Evolutionary conservation across 352 stramenopile species (phyloP), one percentile per base, ranked within the genome.

Genomic region (Phytophthora crassamura): DNA sequence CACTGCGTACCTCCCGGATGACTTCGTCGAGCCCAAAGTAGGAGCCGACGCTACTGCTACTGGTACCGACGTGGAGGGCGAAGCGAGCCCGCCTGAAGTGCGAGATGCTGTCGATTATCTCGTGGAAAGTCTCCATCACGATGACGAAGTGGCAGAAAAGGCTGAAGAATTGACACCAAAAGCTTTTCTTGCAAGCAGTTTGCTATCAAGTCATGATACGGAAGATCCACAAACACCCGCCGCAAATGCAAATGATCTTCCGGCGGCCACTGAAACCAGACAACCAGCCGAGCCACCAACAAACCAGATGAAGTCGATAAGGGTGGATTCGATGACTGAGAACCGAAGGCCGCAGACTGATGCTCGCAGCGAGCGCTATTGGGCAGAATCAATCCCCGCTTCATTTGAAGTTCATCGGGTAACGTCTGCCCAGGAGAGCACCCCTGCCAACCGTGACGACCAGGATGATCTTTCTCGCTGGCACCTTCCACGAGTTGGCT

Each of bases 291-390:
- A 59, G 14, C 16, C 36, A 39, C 35, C 34, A 33, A 32, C 39
- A 38, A 45, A 50, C 46, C 18, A 38, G 15, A 59, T 45, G 33
- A 55, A 7, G 18, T 40, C 55, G 34, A 63, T 55, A 51, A 41
- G 8, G 12, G 51, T 51, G 8, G 59, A 41, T 9, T 25, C 41
- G 38, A 18, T 16, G 15, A 52, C 15, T 4, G 36, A 50, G 15
- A 42, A 45, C 41, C 49, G 7, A 12, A 28, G 15, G 8, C 40
- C 25, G 38, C 36, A 50, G 18, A 55, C 25, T 14, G 22, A 40
- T 30, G 25, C 25, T 54, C 49, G 48, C 52, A 22, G 18, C 9
- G 49, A 65, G n/a, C 28, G 47, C 10, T 15, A 12, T 42, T 18
- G 5, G 15, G 11, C 20, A 52, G n/a, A 53, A 25, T 32, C 28